phyloP scores from a whole-genome alignment of 768 basidiomycete species.

The Collybia nuda region DNA sequence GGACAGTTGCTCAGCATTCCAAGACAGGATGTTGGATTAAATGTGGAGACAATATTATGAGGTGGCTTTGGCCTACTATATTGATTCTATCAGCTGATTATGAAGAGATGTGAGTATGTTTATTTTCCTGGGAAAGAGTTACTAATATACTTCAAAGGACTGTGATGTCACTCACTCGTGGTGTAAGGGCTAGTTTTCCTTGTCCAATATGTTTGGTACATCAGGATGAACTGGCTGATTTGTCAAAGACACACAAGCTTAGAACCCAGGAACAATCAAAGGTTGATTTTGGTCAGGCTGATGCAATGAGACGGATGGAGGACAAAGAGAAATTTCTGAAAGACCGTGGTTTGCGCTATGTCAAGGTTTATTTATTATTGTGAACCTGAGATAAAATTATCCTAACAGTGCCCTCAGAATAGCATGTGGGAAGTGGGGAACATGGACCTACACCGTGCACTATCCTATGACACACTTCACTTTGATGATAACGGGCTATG shows the following conservation, averaged over 20 bases:
- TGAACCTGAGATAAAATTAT: no score
- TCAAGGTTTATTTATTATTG: not conserved
- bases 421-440: slow-evolving; percentile 34
- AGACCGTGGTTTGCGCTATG: not conserved
- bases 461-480: slow-evolving; percentile 36
- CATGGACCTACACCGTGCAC: slow-evolving; percentile 29
- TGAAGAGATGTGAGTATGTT: slow-evolving; percentile 19
- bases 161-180: slow-evolving; percentile 35
- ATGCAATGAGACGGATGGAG: slow-evolving; percentile 12
- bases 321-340: slow-evolving; percentile 27
- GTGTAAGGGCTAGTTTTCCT: slow-evolving; percentile 21
- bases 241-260: slow-evolving; percentile 10
- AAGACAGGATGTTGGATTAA: slow-evolving; percentile 12
- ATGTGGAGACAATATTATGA: slow-evolving; percentile 21
- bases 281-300: slow-evolving; percentile 6
- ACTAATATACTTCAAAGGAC: slow-evolving; percentile 20
- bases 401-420: slow-evolving; percentile 26
- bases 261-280: slow-evolving; percentile 8
- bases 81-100: slow-evolving; percentile 15
- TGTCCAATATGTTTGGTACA: slow-evolving; percentile 35
- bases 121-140: no score
- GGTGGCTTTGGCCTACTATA: slow-evolving; percentile 4
- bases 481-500: no score
- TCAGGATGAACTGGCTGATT: slow-evolving; percentile 17
- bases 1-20: slow-evolving; percentile 17